Percentiles rank a stretch among this genome's conserved stretches.
Conservation (phyloP, 2,329 filamentous ascomycete species). For the Beauveria varroae region DNA sequence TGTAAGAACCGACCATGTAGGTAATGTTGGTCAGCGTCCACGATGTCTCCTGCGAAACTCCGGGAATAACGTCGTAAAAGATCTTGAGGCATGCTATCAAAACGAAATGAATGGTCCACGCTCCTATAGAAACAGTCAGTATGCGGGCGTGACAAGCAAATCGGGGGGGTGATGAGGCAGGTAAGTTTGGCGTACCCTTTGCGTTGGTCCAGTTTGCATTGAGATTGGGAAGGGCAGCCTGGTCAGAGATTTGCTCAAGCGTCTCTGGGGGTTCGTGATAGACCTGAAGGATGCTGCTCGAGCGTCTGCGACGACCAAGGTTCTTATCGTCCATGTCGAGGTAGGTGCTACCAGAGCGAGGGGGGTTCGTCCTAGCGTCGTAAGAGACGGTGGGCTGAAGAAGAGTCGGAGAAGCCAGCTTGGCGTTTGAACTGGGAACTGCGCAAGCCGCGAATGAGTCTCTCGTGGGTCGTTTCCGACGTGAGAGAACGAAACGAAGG, state of each 20-base stretch:
- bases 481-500: not conserved
- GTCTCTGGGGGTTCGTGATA: conserved; percentile 97
- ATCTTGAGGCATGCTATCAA: conserved; percentile 89
- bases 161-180: not conserved
- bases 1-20: conserved; percentile 97
- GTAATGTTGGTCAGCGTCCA: conserved; percentile 99
- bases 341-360: conserved; percentile 51
- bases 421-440: conserved; percentile 61
- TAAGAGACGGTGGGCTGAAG: conserved; percentile 87
- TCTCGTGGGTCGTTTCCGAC: not conserved
- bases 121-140: conserved; percentile 50
- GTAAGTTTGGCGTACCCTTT: conserved; percentile 63
- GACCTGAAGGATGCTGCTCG: conserved; percentile 85
- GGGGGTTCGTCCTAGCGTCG: conserved; percentile 69
- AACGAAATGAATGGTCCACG: conserved; percentile 96
- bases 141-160: not conserved
- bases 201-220: conserved; percentile 99
- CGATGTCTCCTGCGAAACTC: conserved; percentile 93
- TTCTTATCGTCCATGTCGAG: conserved; percentile 55
- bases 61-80: conserved; percentile 92
- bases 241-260: conserved; percentile 94
- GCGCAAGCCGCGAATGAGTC: not conserved
- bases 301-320: conserved; percentile 76
- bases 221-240: conserved; percentile 86
- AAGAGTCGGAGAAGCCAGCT: conserved; percentile 86